These are phyloP conservation scores for Fraxinus nigra DNA, from an alignment of 305 asterid genomes.

Conservation along the genomic window DNA sequence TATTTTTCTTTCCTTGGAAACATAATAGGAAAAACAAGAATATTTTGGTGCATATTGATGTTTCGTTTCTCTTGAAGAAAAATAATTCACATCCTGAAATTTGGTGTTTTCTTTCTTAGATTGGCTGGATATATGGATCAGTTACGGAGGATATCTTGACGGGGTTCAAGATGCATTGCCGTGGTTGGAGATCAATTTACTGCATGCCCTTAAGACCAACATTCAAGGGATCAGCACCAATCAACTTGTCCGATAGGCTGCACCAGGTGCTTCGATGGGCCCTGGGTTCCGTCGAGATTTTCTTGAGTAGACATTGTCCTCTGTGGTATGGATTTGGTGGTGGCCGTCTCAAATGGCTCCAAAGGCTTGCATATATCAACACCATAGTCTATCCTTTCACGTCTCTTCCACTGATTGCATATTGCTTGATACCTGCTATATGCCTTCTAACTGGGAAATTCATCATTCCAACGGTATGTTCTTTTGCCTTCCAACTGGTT, in stretches of 20 bases:
- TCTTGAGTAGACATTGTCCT: constrained; percentile 92
- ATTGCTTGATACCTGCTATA: constrained; percentile 74
- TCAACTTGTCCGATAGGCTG: constrained; percentile 92
- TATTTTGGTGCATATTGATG: not conserved
- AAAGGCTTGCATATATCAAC: constrained; percentile 85
- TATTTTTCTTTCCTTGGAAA: not conserved
- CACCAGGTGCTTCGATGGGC: constrained; percentile 99
- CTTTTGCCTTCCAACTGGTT: not conserved
- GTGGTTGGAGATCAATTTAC: constrained; percentile 97
- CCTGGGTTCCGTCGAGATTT: constrained; percentile 92
- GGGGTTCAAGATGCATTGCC: constrained; percentile 99
- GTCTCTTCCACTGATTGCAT: constrained; percentile 87
- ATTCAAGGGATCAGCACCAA: constrained; percentile 95
- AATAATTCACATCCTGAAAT: not conserved
- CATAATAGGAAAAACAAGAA: not conserved
- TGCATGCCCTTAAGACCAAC: constrained; percentile 97
- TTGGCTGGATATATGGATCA: constrained; percentile 97
- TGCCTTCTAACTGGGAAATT: constrained; percentile 92
- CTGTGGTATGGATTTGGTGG: constrained; percentile 95
- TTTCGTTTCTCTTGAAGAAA: not conserved
- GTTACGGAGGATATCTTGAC: constrained; percentile 94
- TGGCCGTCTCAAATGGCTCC: constrained; percentile 87
- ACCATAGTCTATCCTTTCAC: constrained; percentile 96
- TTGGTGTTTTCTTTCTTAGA: constrained; percentile 37
- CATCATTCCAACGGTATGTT: constrained; percentile 88